Base-by-base conservation (phyloP, 495 filamentous ascomycete species). In the Clohesyomyces aquaticus region DNA sequence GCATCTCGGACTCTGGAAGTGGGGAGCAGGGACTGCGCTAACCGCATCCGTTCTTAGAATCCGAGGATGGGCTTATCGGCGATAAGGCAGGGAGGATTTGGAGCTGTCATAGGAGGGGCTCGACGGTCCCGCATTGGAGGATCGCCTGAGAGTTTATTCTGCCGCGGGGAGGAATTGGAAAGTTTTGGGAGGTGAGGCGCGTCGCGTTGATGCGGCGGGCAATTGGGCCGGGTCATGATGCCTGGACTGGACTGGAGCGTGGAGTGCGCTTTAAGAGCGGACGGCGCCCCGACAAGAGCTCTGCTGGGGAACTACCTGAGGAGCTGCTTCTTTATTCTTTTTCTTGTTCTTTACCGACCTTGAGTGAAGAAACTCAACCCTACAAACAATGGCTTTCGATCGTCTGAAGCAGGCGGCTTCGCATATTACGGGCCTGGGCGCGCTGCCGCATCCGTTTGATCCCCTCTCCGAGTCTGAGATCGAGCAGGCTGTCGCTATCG, bases 391-490 rank as follows among this genome's bases (percentile, higher is more conserved):
- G 87, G 85, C 84, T 66, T 80, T 88, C 66, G 84, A 90, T 65
- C 82, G 86, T 66, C 80, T 91, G 32, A 84, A 87, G 74, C 85
- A 89, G 71, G 77, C 90, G 72, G 78, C 83, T 69, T 76, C 82
- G 47, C 88, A 90, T 72, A 77, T 91, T 75, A 81, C 77, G 59
- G 83, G 82, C 53, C 78, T 77, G 25, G 63, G 77, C 22, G 75
- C 78, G 14, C 80, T 80, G 32, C 85, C 86, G 43, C 87, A 98
- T 72, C 93, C 93, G 12, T 85, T 96, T 65, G 93, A 96, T 67
- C 93, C 93, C 49, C 85, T 98, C 48, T 82, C 84, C 16, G 82
- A 83, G 0, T 69, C 77, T 3, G 93, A 98, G 72, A 96, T 98
- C 65, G 89, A 91, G 71, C 76, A 81, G 6, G 86, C 85, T 9